These are phyloP conservation scores for Daphne laureola DNA, from an alignment of 441 rosid genomes.

Conservation along the genomic window DNA sequence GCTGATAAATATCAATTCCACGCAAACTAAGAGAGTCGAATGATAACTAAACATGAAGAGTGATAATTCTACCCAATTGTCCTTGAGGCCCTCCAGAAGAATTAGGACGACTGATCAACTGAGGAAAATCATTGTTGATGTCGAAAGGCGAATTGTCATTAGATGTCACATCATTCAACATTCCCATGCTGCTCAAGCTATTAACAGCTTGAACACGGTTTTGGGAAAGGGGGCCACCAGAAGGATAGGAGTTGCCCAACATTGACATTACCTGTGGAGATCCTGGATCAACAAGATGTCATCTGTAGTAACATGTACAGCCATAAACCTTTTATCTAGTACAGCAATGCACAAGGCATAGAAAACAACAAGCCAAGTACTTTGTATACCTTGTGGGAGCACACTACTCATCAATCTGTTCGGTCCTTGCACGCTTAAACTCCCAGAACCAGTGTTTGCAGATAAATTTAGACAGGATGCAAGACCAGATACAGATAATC, in stretches of 20 bases:
- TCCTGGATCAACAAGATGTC: slow-evolving; percentile 50
- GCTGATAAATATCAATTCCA: slow-evolving; percentile 16
- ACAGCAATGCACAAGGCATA: neutral
- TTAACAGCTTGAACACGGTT: slow-evolving; percentile 81
- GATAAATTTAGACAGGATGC: slow-evolving; percentile 71
- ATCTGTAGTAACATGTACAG: slow-evolving; percentile 11
- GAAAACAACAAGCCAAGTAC: slow-evolving; percentile 10
- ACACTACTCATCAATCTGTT: slow-evolving; percentile 79
- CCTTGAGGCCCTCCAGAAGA: slow-evolving; percentile 97
- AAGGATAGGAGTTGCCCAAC: slow-evolving; percentile 67
- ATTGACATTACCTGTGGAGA: slow-evolving; percentile 85
- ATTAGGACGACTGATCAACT: slow-evolving; percentile 80
- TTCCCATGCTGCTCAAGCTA: slow-evolving; percentile 78
- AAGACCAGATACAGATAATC: slow-evolving; percentile 76
- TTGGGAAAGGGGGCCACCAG: slow-evolving; percentile 87
- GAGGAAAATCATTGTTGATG: slow-evolving; percentile 91
- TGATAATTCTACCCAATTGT: slow-evolving; percentile 53
- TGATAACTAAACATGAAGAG: slow-evolving; percentile 12
- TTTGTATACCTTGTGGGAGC: slow-evolving; percentile 74
- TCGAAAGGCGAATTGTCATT: slow-evolving; percentile 81
- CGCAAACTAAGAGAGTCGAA: slow-evolving; percentile 2
- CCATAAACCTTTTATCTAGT: slow-evolving; percentile 1
- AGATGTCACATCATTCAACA: slow-evolving; percentile 78
- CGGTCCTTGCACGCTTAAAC: slow-evolving; percentile 74
- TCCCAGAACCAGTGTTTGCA: slow-evolving; percentile 77